Evolutionary conservation across 768 basidiomycete species (phyloP).

Genomic region (Amanita fuliginea): DNA sequence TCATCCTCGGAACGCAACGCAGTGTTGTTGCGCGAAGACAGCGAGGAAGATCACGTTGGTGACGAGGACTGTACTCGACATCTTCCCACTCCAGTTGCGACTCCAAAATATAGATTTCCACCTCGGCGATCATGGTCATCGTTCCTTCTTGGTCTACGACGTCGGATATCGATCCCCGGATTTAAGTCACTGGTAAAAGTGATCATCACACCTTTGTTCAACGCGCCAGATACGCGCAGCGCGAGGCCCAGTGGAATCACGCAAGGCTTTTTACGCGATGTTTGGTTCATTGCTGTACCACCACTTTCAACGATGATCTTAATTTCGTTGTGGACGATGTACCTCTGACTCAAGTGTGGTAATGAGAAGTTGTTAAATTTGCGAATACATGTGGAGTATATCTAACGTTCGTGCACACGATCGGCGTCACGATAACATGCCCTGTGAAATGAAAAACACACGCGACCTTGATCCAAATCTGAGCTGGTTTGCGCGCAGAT

Average conservation of each 20-base stretch:
- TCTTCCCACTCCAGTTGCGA: slow-evolving; percentile 12
- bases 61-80: not conserved
- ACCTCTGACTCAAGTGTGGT: slow-evolving; percentile 1
- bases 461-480: not conserved
- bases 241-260: slow-evolving; percentile 13
- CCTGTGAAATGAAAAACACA: too few species aligned
- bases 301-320: slow-evolving; percentile 29
- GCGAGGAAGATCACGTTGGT: not conserved
- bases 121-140: slow-evolving; percentile 8
- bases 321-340: slow-evolving; percentile 21
- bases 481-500: not conserved
- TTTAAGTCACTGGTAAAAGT: not conserved
- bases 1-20: not conserved
- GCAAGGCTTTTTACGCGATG: slow-evolving; percentile 24
- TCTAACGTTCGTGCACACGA: too few species aligned
- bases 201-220: slow-evolving; percentile 6
- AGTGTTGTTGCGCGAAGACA: not conserved
- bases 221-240: slow-evolving; percentile 3
- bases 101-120: slow-evolving; percentile 1
- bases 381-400: too few species aligned
- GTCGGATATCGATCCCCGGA: slow-evolving; percentile 9
- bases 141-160: slow-evolving; percentile 11
- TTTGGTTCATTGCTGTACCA: slow-evolving; percentile 30
- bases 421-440: too few species aligned
- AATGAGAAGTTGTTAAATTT: slow-evolving; percentile 13